Base-by-base conservation (phyloP, 1,284 basidiomycete genomes). In the Malassezia obtusa region DNA sequence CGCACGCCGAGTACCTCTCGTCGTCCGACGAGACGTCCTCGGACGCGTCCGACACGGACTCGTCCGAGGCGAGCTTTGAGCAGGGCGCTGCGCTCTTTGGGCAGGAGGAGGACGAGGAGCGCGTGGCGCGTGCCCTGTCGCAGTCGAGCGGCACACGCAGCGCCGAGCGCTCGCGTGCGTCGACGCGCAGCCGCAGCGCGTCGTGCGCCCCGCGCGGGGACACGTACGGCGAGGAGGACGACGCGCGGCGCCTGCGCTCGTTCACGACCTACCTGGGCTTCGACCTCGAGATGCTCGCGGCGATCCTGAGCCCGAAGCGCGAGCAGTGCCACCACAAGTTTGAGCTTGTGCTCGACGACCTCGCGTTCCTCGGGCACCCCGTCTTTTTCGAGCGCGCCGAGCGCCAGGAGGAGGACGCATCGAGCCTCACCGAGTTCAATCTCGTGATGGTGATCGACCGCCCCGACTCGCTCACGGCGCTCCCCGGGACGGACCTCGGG, bases 311-410 rank as follows among this genome's bases (percentile, higher is more conserved):
- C 56, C 89, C 90, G 0, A 63, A 84, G 39, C 77, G 78, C 26
- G 80, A 84, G 15, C 82, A 90, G 71, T 94, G 89, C 68, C 89
- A 96, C 75, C 87, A 89, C 71, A 89, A 89, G 68, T 96, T 95
- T 69, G 90, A 94, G 73, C 80, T 98, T 25, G 76, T 86, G 39
- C 84, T 95, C 19, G 90, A 96, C 67, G 86, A 91, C 65, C 79
- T 96, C n/a, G 86, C 84, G 1, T 96, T 96, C 71, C 80, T 96
- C 35, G 92, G 92, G 0, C 91, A 96, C 74, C 92, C 92, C 0
- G 89, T 96, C 1, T 85, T 84, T 64, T 81, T 83, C 10, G 43
- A 57, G 12, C 25, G 51, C 12, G 33, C 48, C 12, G 15, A 45
- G 14, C 25, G 31, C 8, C 10, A 19, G 8, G 25, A 15, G 3